Conservation (phyloP, 768 basidiomycete genomes). For the Xerocomus brunneocitrinus region DNA sequence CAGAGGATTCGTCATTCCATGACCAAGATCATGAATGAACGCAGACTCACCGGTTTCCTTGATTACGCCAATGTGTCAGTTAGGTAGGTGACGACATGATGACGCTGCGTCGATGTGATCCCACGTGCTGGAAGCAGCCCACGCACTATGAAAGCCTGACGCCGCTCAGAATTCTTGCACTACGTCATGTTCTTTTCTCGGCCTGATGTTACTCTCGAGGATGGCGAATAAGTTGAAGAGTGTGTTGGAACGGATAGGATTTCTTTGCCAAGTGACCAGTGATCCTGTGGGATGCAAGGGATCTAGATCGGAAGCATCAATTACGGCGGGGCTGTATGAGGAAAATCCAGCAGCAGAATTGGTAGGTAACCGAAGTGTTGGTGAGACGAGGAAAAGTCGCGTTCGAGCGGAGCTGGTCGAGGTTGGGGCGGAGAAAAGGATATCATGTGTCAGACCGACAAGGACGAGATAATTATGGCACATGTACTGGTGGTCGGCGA, state of each 20-base stretch:
- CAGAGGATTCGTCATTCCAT: neutral
- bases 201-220: neutral
- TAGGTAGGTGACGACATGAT: neutral
- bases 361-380: too few species aligned
- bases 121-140: neutral
- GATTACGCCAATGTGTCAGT: neutral
- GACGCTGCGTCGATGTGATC: neutral
- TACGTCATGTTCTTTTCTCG: neutral
- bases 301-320: neutral
- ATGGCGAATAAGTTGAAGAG: neutral
- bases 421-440: conserved; percentile 33
- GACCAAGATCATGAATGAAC: neutral
- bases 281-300: neutral
- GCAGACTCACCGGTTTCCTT: neutral
- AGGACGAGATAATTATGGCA: conserved; percentile 27
- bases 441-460: conserved; percentile 21
- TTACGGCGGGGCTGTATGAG: conserved; percentile 2
- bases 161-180: neutral
- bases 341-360: conserved; percentile 1
- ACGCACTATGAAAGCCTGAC: conserved; percentile 1
- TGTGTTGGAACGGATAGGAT: too few species aligned
- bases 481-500: conserved; percentile 1
- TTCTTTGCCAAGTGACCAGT: neutral
- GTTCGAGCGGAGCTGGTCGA: conserved; percentile 34
- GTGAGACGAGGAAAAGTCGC: neutral